Evolutionary conservation across 2,329 filamentous ascomycete species (phyloP).

Genomic region (Aureobasidium mangrovei): DNA sequence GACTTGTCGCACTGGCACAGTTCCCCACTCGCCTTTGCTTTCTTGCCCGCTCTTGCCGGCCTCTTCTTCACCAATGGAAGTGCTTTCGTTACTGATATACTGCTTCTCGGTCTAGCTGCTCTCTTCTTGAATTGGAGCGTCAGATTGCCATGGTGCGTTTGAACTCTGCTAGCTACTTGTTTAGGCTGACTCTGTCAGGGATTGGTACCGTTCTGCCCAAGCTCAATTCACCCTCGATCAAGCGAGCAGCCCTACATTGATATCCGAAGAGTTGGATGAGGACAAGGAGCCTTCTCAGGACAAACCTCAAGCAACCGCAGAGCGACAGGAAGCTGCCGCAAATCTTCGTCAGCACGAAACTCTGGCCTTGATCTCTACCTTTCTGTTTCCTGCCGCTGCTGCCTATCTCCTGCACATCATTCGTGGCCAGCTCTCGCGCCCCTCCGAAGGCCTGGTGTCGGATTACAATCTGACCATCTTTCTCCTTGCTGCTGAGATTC

Average conservation of each 20-base stretch:
- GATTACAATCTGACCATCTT: conserved; percentile 93
- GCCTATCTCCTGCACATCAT: conserved; percentile 78
- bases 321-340: conserved; percentile 33
- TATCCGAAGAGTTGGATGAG: conserved; percentile 9
- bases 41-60: conserved; percentile 78
- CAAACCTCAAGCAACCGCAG: conserved; percentile 9
- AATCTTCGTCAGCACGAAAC: conserved; percentile 70
- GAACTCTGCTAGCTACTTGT: not conserved
- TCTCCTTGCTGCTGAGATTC: conserved; percentile 74
- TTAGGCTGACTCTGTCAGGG: conserved; percentile 26
- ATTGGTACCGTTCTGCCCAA: conserved; percentile 46
- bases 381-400: conserved; percentile 67
- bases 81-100: conserved; percentile 73
- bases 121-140: conserved; percentile 91
- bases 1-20: conserved; percentile 66
- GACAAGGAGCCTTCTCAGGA: conserved; percentile 1
- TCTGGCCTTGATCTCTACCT: conserved; percentile 67
- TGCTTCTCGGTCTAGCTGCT: conserved; percentile 68
- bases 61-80: conserved; percentile 78
- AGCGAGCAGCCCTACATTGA: not conserved
- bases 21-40: conserved; percentile 71
- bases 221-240: conserved; percentile 17
- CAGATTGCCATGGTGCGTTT: conserved; percentile 70
- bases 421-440: conserved; percentile 68
- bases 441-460: conserved; percentile 78